A percentile compares a stretch with the other conserved stretches of the same genome.
Conservation (phyloP, 1,284 basidiomycete genomes). For the Apiotrichum gamsii region DNA sequence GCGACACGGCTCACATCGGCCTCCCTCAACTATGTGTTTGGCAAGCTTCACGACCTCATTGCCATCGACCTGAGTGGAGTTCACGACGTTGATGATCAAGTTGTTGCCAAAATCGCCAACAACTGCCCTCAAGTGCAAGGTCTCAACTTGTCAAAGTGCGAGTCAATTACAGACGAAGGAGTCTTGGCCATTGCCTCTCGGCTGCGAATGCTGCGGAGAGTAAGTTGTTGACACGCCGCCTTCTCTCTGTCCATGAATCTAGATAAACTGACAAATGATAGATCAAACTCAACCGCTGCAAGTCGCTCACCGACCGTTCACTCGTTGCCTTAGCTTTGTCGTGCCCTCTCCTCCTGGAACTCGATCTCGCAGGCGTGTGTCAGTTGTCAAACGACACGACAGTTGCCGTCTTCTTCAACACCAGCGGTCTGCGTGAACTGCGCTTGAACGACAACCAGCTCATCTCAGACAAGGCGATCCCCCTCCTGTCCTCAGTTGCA, state of each 20-base stretch:
- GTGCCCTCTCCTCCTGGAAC: slow-evolving; percentile 85
- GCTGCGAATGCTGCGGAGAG: slow-evolving; percentile 66
- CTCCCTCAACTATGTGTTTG: slow-evolving; percentile 63
- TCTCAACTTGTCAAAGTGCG: slow-evolving; percentile 84
- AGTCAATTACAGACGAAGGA: slow-evolving; percentile 69
- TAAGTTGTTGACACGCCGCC: slow-evolving; percentile 33
- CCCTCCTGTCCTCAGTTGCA: slow-evolving; percentile 54
- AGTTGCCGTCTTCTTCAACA: slow-evolving; percentile 76
- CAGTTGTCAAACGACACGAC: slow-evolving; percentile 71
- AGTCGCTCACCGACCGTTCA: slow-evolving; percentile 69
- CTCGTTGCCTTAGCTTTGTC: slow-evolving; percentile 70
- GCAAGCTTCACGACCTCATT: slow-evolving; percentile 67
- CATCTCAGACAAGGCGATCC: slow-evolving; percentile 82
- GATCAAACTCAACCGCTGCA: slow-evolving; percentile 77
- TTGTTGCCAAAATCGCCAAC: slow-evolving; percentile 64
- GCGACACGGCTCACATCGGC: slow-evolving; percentile 67
- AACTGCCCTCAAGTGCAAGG: slow-evolving; percentile 78
- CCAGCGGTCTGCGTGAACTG: slow-evolving; percentile 81
- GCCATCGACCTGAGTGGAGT: slow-evolving; percentile 84
- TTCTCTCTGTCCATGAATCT: no score
- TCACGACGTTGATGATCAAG: slow-evolving; percentile 60
- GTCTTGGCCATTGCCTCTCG: slow-evolving; percentile 67
- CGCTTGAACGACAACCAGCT: slow-evolving; percentile 71
- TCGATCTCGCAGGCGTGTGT: slow-evolving; percentile 82
- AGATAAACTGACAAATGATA: slow-evolving; percentile 45